Percentiles rank a stretch among this genome's conserved stretches.
Evolutionary conservation across 1,284 basidiomycete genomes (phyloP).

Genomic region (Cryptococcus sp.): DNA sequence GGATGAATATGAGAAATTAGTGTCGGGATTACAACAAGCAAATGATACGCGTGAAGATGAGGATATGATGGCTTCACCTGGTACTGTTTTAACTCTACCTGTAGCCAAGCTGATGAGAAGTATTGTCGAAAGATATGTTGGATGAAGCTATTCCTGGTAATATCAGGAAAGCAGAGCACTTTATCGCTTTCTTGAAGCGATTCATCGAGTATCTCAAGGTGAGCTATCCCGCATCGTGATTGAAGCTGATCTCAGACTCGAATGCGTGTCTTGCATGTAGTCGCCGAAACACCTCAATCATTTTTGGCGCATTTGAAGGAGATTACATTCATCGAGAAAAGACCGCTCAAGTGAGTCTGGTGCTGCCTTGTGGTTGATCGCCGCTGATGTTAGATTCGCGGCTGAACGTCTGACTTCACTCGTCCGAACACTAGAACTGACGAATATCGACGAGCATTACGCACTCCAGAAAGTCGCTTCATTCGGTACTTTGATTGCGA

Average conservation of each 20-base stretch:
- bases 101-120: constrained; percentile 48
- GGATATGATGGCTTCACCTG: constrained; percentile 82
- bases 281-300: constrained; percentile 98
- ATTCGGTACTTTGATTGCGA: constrained; percentile 95
- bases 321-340: constrained; percentile 95
- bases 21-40: constrained; percentile 85
- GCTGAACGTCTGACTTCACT: constrained; percentile 92
- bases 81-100: constrained; percentile 49
- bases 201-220: constrained; percentile 99
- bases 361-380: constrained; percentile 3
- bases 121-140: constrained; percentile 89
- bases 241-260: constrained; percentile 62
- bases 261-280: constrained; percentile 97
- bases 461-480: constrained; percentile 91
- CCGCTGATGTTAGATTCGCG: constrained; percentile 66
- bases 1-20: constrained; percentile 94
- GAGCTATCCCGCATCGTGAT: constrained; percentile 9
- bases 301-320: constrained; percentile 98
- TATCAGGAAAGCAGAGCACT: constrained; percentile 97
- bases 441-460: constrained; percentile 83
- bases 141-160: constrained; percentile 96
- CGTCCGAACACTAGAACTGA: constrained; percentile 87
- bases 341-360: constrained; percentile 72
- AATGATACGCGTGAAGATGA: constrained; percentile 64
- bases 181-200: constrained; percentile 95